A percentile compares a stretch with the other conserved stretches of the same genome.
These are phyloP conservation scores for Coniosporium apollinis DNA, from an alignment of 495 filamentous ascomycete genomes.

Conservation along the genomic window DNA sequence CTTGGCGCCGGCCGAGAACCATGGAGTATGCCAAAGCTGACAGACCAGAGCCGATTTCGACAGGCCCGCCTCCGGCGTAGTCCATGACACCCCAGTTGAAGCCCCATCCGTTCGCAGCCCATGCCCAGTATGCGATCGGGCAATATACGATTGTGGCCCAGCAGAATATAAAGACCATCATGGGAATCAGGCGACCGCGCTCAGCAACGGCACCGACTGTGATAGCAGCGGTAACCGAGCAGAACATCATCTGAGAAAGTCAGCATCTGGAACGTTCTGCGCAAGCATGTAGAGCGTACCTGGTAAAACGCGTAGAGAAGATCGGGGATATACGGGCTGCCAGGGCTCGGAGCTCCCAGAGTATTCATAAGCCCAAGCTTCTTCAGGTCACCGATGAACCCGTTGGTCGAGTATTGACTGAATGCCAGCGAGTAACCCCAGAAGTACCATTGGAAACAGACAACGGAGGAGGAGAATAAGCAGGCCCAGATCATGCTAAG, in stretches of 20 bases:
- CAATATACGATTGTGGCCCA: constrained; percentile 98
- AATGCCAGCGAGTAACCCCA: constrained; percentile 62
- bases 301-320: constrained; percentile 53
- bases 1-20: constrained; percentile 90
- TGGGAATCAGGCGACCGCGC: constrained; percentile 83
- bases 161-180: constrained; percentile 86
- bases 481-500: constrained; percentile 57
- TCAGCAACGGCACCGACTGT: constrained; percentile 85
- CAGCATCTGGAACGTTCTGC: background rate
- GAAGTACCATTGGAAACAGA: constrained; percentile 63
- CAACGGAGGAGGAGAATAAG: constrained; percentile 45
- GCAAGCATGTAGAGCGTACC: constrained; percentile 23
- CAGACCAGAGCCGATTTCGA: constrained; percentile 91
- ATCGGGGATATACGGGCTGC: constrained; percentile 44
- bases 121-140: constrained; percentile 86
- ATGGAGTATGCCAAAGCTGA: constrained; percentile 87
- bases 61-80: constrained; percentile 92
- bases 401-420: constrained; percentile 43
- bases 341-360: constrained; percentile 43
- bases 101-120: constrained; percentile 88
- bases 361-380: constrained; percentile 52
- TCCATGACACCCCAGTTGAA: constrained; percentile 87
- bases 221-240: constrained; percentile 80
- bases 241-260: constrained; percentile 73
- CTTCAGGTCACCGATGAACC: constrained; percentile 48